Evolutionary conservation across 1,139 yeast genomes (phyloP), one percentile per base, ranked within the genome.

Genomic region (Geotrichum citri-aurantii): DNA sequence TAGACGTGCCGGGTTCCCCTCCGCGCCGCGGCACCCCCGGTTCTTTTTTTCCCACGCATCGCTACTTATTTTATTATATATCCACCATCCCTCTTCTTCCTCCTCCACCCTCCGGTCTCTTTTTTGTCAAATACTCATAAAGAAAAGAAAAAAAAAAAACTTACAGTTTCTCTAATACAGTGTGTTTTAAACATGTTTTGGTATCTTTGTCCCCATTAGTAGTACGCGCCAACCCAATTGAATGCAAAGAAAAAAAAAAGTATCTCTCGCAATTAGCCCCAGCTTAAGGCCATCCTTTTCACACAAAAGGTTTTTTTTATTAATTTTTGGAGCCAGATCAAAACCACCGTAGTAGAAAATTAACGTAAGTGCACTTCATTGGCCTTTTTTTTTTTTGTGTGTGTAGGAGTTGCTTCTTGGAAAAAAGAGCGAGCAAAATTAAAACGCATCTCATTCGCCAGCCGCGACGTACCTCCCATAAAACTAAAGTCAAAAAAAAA

Each of bases 21-120:
- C n/a, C 50, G 14, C 31, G 37, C 54, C 10, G 26, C 52, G 56
- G 48, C 52, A 52, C 49, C 52, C 21, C 33, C 33, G 50, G 48
- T 47, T 29, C 12, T 14, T 47, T 21, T 31, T 47, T 42, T 17
- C 29, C 47, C 51, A 48, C 31, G 44, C 44, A 37, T 37, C 44
- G 44, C 44, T 37, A 37, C 44, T 17, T 37, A 37, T 37, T 37
- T 37, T 37, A 37, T 37, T 37, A 37, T 37, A 37, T 37, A 37
- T 37, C 19, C 17, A 37, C n/a, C n/a, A n/a, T 12, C 14, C 14
- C 37, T 37, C 42, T 37, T 17, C 21, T 37, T 17, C 19, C 19
- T 19, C 10, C 44, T 37, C 44, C 44, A 37, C 19, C 21, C 19
- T n/a, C 10, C 17, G 21, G 21, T 37, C 44, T 37, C 17, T 37